Evolutionary conservation across 306 rosid genomes (phyloP).

Genomic region (Dryas alaskensis): DNA sequence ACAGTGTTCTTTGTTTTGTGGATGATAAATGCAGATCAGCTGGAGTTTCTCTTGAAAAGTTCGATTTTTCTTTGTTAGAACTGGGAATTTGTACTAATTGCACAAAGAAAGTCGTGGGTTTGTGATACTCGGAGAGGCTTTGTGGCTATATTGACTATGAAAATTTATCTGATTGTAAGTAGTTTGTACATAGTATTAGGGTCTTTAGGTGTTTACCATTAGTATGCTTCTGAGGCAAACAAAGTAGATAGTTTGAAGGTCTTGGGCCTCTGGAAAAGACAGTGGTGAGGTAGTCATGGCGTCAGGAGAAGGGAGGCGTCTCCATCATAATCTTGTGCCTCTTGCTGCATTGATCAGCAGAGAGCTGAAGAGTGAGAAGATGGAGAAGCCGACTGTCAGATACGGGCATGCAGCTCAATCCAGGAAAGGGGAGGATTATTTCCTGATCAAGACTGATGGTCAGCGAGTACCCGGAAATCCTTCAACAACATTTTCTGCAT

Average conservation of each 20-base stretch:
- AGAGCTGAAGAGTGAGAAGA: slow-evolving; percentile 86
- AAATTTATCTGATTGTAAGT: not conserved
- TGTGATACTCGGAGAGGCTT: not conserved
- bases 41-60: not conserved
- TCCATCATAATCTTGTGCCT: slow-evolving; percentile 74
- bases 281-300: slow-evolving; percentile 48
- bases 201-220: slow-evolving; percentile 17
- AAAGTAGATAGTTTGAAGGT: slow-evolving; percentile 28
- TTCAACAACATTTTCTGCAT: slow-evolving; percentile 72
- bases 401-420: slow-evolving; percentile 88
- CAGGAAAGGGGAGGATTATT: slow-evolving; percentile 91
- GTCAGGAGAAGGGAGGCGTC: slow-evolving; percentile 65
- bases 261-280: slow-evolving; percentile 25
- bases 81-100: slow-evolving; percentile 19
- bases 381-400: slow-evolving; percentile 84
- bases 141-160: not conserved
- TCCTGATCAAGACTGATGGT: slow-evolving; percentile 73
- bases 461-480: slow-evolving; percentile 77
- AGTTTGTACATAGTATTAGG: slow-evolving; percentile 4
- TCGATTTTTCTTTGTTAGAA: slow-evolving; percentile 12
- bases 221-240: slow-evolving; percentile 35
- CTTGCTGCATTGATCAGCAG: slow-evolving; percentile 85
- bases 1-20: slow-evolving; percentile 20
- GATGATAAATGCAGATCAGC: slow-evolving; percentile 49
- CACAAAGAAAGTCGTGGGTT: not conserved